Base-by-base conservation (phyloP, 2,329 filamentous ascomycete species). In the Botrytis paeoniae region DNA sequence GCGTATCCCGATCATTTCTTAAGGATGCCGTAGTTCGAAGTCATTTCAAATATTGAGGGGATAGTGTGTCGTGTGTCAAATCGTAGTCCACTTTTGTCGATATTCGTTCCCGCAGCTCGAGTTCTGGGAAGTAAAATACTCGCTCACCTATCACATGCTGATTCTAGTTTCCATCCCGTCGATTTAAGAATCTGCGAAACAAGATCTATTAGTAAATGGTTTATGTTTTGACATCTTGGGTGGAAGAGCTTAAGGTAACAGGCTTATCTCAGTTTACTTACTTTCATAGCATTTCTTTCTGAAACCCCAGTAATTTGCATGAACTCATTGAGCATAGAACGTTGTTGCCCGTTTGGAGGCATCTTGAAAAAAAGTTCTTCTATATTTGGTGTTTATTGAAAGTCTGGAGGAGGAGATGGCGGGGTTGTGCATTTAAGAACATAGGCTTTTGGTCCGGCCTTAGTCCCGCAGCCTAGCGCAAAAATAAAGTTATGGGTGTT, bases 101-200 rank as follows among this genome's bases (percentile, higher is more conserved):
- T 43, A 63, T 35, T 48, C 20, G 12, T 62, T 32, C 37, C 20
- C 54, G n/a, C n/a, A 32, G 57, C 39, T 45, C 18, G 29, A 22
- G 29, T 10, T 37, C 25, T 41, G 54, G 10, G 35, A 73, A 74
- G n/a, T 32, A 45, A 51, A 70, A 20, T 6, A 37, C 63, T 39
- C 45, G 78, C 82, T 79, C 80, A 83, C 82, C 81, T 82, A 74
- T 83, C 81, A 72, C 79, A 79, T 71, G 82, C 82, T 65, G 78
- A 72, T 29, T 83, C 82, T 45, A 83, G 71, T 73, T 82, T 82
- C 80, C 81, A 83, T 25, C 77, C 77, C 54, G 81, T 73, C 35
- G 77, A 73, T 74, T 83, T 83, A 48, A 83, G 78, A 59, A 80
- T 77, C 82, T 83, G 74, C 72, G 16, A n/a, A 71, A 59, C 70